phyloP scores from a whole-genome alignment of 257 asterid genomes.

The Ehretia macrophylla region DNA sequence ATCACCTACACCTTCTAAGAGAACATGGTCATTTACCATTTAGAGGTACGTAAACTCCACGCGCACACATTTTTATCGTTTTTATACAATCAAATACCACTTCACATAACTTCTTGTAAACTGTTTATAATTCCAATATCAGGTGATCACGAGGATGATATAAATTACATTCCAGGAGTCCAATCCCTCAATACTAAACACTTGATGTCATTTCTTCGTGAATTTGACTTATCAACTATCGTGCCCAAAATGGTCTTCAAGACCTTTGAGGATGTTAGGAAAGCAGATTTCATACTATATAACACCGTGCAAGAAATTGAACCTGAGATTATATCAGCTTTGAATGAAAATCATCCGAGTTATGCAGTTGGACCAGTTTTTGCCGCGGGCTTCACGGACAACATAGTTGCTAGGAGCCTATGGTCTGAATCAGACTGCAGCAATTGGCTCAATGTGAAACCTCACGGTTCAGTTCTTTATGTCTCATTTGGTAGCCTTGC shows the following conservation, averaged over 20 bases:
- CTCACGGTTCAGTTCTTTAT: conserved; percentile 21
- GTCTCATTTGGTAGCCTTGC: conserved; percentile 29
- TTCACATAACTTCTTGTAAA: too few relatives aligned
- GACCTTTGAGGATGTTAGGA: conserved; percentile 21
- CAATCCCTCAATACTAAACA: conserved; percentile 11
- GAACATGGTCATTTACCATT: conserved; percentile 42
- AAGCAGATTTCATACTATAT: conserved; percentile 17
- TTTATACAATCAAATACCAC: not conserved
- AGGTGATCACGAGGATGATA: conserved; percentile 19
- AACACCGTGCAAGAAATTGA: conserved; percentile 27
- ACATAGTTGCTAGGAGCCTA: conserved; percentile 7
- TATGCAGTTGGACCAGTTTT: conserved; percentile 24
- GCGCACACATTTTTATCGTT: not conserved
- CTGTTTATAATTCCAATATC: not conserved
- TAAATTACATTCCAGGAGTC: conserved; percentile 25
- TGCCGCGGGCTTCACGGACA: conserved; percentile 5
- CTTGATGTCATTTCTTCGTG: conserved; percentile 17
- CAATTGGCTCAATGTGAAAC: conserved; percentile 16
- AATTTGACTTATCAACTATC: conserved; percentile 3
- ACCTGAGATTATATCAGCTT: conserved; percentile 15
- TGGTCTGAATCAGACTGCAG: conserved; percentile 14
- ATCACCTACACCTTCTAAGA: conserved; percentile 42
- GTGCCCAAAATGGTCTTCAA: conserved; percentile 13
- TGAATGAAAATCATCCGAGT: conserved; percentile 7
- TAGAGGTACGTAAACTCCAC: conserved; percentile 12